A percentile compares a stretch with the other conserved stretches of the same genome.
phyloP scores from a whole-genome alignment of 257 asterid species.

The Striga asiatica region DNA sequence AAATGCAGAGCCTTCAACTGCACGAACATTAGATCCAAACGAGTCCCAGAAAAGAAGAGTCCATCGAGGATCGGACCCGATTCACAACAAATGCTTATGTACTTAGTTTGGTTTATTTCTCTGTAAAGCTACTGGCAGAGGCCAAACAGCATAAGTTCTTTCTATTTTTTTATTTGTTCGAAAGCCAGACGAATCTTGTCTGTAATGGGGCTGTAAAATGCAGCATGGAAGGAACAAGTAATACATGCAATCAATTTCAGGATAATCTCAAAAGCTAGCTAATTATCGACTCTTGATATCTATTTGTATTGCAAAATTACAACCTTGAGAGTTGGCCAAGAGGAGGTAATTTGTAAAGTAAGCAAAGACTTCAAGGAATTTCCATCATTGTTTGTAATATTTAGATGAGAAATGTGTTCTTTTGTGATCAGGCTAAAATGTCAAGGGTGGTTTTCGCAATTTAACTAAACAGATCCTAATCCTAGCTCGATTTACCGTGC shows the following conservation, averaged over 20 bases:
- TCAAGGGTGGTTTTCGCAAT: no score
- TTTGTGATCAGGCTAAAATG: no score
- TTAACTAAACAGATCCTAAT: constrained; percentile 22
- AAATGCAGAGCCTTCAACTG: constrained; percentile 48
- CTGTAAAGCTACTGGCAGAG: not conserved
- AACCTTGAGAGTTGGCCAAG: no score
- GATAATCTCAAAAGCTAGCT: no score
- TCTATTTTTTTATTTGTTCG: not conserved
- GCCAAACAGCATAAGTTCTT: no score
- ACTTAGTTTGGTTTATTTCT: not conserved
- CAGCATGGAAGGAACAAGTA: constrained; percentile 17
- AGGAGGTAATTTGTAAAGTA: no score
- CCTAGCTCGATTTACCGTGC: constrained; percentile 15
- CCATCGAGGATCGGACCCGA: constrained; percentile 70
- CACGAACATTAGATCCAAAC: constrained; percentile 43
- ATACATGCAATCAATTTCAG: no score
- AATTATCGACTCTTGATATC: no score
- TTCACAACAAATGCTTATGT: constrained; percentile 60
- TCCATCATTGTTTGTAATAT: no score
- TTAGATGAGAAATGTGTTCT: no score
- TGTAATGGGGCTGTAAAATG: constrained; percentile 20
- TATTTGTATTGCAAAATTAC: no score
- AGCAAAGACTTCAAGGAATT: no score
- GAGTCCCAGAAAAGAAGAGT: constrained; percentile 59
- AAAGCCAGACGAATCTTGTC: constrained; percentile 15